phyloP scores from a whole-genome alignment of 2,329 filamentous ascomycete genomes.

The Amphichorda felina region DNA sequence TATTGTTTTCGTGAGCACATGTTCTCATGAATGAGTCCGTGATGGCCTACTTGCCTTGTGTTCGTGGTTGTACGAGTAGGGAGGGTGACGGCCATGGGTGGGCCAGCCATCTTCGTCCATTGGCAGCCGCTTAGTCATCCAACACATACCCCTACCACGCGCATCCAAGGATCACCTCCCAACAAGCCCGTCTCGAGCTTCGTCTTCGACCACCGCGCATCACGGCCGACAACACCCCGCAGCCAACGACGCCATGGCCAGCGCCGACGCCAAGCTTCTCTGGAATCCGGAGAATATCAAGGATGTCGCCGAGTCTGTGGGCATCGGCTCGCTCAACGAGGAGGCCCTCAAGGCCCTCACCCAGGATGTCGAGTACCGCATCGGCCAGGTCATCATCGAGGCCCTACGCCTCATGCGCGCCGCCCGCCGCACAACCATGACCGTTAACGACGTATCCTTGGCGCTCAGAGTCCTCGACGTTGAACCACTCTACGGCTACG shows the following conservation, averaged over 20 bases:
- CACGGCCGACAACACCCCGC: no score
- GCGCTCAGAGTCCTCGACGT: slow-evolving; percentile 81
- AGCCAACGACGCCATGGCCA: slow-evolving; percentile 17
- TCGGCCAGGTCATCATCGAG: slow-evolving; percentile 88
- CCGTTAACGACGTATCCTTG: slow-evolving; percentile 79
- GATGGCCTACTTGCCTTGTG: no score
- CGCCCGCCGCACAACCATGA: slow-evolving; percentile 72
- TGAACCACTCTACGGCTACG: slow-evolving; percentile 93
- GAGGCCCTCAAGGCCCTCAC: slow-evolving; percentile 81
- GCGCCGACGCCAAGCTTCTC: slow-evolving; percentile 43
- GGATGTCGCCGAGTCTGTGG: slow-evolving; percentile 93
- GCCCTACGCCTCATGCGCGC: slow-evolving; percentile 94
- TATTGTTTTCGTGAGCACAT: no score
- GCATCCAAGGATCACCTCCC: no score
- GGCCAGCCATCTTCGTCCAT: no score
- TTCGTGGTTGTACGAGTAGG: no score
- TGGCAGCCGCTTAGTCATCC: no score
- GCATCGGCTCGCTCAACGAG: slow-evolving; percentile 68
- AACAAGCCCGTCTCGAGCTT: no score
- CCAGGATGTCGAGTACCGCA: slow-evolving; percentile 89
- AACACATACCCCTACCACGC: no score
- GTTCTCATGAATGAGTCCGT: no score
- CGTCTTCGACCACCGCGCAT: no score
- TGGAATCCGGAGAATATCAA: slow-evolving; percentile 96
- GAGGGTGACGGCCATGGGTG: no score